Conservation (phyloP, 306 rosid species). For the Styphnolobium japonicum region DNA sequence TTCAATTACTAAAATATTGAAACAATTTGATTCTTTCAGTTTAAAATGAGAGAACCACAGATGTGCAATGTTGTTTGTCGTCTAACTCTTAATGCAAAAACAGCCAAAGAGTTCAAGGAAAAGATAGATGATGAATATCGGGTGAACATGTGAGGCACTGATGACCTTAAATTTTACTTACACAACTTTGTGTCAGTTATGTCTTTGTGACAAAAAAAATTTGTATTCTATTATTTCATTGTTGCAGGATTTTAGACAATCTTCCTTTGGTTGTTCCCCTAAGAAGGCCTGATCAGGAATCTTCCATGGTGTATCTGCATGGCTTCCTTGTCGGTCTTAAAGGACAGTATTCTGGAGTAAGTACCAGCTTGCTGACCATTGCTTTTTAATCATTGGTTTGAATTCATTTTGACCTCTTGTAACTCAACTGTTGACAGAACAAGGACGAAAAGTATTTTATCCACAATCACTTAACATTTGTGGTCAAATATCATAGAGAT, state of each 20-base stretch:
- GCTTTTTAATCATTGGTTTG: background rate
- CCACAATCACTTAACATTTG: conserved; percentile 62
- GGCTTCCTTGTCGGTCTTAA: conserved; percentile 72
- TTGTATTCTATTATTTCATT: background rate
- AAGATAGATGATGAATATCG: conserved; percentile 69
- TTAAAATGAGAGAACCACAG: conserved; percentile 72
- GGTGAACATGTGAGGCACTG: conserved; percentile 58
- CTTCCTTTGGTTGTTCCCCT: conserved; percentile 69
- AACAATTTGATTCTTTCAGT: conserved; percentile 33
- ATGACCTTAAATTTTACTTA: background rate
- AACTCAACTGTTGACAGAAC: conserved; percentile 33
- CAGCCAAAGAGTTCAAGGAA: conserved; percentile 59
- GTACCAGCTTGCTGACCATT: conserved; percentile 2
- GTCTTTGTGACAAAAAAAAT: background rate
- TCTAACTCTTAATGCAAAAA: conserved; percentile 43
- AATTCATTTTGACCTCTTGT: background rate
- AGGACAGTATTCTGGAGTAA: conserved; percentile 65
- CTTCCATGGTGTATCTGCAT: conserved; percentile 56
- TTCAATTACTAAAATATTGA: background rate
- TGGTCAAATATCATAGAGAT: conserved; percentile 60
- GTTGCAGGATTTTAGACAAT: conserved; percentile 67
- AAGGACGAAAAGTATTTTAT: conserved; percentile 59
- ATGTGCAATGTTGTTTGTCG: conserved; percentile 59
- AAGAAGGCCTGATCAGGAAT: conserved; percentile 57
- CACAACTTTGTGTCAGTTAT: background rate